These are phyloP conservation scores for Solanum neorickii DNA, from an alignment of 257 asterid genomes.

Conservation along the genomic window DNA sequence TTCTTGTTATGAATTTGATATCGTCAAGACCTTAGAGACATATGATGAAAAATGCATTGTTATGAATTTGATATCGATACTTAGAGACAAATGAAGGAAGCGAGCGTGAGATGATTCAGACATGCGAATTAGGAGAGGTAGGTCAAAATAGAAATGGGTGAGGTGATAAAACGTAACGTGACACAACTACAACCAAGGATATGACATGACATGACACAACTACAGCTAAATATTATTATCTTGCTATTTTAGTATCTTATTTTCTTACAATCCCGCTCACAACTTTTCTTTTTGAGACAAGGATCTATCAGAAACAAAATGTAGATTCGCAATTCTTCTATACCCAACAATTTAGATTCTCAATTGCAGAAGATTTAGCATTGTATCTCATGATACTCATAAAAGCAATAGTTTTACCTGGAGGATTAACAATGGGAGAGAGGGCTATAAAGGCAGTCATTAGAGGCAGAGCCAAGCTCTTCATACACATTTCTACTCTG, in stretches of 20 bases:
- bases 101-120: not conserved
- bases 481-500: conserved; percentile 5
- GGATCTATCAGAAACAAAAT: not conserved
- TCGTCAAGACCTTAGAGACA: too few species aligned
- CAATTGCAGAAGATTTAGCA: not conserved
- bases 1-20: too few species aligned
- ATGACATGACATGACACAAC: too few species aligned
- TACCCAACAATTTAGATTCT: not conserved
- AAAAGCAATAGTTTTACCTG: conserved; percentile 21
- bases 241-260: not conserved
- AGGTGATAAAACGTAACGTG: not conserved
- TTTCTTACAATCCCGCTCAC: not conserved
- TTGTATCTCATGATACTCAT: not conserved
- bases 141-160: not conserved
- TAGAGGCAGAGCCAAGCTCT: conserved; percentile 35
- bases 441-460: conserved; percentile 45
- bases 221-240: not conserved
- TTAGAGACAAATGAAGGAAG: not conserved
- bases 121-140: not conserved
- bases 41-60: too few species aligned
- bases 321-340: too few species aligned
- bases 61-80: too few species aligned
- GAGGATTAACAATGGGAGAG: conserved; percentile 42
- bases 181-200: not conserved
- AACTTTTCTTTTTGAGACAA: not conserved